Base-by-base conservation (phyloP, 2,329 filamentous ascomycete genomes). In the Plectosphaerella sp. region DNA sequence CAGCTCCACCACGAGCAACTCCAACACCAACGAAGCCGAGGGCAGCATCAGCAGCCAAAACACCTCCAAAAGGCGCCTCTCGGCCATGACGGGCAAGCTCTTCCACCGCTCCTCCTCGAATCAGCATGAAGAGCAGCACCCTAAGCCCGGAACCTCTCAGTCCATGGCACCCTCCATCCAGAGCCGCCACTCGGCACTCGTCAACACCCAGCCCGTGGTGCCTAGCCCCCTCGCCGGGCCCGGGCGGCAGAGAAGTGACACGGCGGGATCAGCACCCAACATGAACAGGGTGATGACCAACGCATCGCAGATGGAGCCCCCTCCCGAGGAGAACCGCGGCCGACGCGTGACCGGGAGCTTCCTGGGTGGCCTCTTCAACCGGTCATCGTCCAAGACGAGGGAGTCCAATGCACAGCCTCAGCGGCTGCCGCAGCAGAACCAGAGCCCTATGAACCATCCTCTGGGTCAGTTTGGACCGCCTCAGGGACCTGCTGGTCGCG, bases 21-120 rank as follows among this genome's bases (percentile, higher is more conserved):
- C 46, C 48, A 57, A 49, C 53, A 41, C 46, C 49, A 57, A 49
- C 53, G 61, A 49, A 57, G 57, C 48, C 12, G 49, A 45, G 35
- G 42, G 49, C 22, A 41, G 50, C 11, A 9, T 43, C 18, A 42
- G 49, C 16, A 50, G 48, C 1, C 46, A 47, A 16, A 47, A 52
- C 49, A 25, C 46, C 12, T 62, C 63, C 1, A 79, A 75, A 63
- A 78, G 75, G 55, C 67, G 76, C 11, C 74, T 80, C 53, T 78
- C 77, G 0, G 70, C 65, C 16, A 51, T 70, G 24, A 63, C 63
- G 22, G 60, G 60, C 43, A 65, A 57, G 16, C 28, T 68, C 41
- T 64, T 70, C 47, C 58, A 58, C 11, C 61, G 65, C 6, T 57
- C 57, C 11, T 52, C 47, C 10, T 52, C 49, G n/a, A 15, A 15